A percentile compares a stretch with the other conserved stretches of the same genome.
Conservation (phyloP, 1,139 yeast genomes). For the Saccharomyces hybrid region DNA sequence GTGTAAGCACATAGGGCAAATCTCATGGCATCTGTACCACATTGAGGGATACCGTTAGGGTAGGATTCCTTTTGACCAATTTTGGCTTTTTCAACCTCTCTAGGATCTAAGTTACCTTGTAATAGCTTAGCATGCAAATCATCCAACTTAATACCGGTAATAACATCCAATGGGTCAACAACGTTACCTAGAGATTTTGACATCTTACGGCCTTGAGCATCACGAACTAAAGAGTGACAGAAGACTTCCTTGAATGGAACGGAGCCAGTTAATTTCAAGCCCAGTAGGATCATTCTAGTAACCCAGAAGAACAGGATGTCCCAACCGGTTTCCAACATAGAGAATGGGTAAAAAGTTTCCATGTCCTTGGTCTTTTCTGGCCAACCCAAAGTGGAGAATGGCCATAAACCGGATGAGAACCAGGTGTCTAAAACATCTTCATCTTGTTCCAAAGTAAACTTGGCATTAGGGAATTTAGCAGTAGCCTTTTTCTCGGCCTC, state of each 20-base stretch:
- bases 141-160: conserved; percentile 75
- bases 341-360: conserved; percentile 77
- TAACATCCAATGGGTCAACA: conserved; percentile 90
- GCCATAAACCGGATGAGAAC: conserved; percentile 98
- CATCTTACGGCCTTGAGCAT: conserved; percentile 98
- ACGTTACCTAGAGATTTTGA: conserved; percentile 96
- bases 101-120: conserved; percentile 81
- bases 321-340: conserved; percentile 97
- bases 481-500: conserved; percentile 83
- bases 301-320: conserved; percentile 99
- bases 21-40: conserved; percentile 98
- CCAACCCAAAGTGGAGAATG: conserved; percentile 95
- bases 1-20: conserved; percentile 97
- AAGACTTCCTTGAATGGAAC: conserved; percentile 93
- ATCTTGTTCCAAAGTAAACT: conserved; percentile 79
- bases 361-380: conserved; percentile 72
- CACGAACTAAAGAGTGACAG: conserved; percentile 97
- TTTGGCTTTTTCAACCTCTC: conserved; percentile 79
- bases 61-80: conserved; percentile 83
- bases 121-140: conserved; percentile 70
- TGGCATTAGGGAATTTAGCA: conserved; percentile 59
- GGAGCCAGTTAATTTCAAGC: conserved; percentile 81
- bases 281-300: conserved; percentile 88
- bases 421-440: conserved; percentile 98
- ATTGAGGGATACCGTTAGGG: conserved; percentile 97